Conservation (phyloP, 306 rosid genomes). For the Quercus engelmannii region DNA sequence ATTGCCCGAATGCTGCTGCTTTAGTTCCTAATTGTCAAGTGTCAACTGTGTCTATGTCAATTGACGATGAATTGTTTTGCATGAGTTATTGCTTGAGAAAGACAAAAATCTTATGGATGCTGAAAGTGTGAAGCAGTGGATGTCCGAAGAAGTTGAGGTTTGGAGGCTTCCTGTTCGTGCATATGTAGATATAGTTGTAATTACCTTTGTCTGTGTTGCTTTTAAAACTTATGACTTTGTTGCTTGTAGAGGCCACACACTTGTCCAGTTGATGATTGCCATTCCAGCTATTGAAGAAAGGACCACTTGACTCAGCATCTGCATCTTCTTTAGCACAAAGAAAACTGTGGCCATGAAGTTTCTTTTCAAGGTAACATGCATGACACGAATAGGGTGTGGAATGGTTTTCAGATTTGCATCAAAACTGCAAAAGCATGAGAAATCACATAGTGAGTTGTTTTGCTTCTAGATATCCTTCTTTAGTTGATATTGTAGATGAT, state of each 20-base stretch:
- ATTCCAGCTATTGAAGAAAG: conserved; percentile 72
- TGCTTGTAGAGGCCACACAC: conserved; percentile 68
- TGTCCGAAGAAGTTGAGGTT: conserved; percentile 47
- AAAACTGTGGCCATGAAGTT: conserved; percentile 54
- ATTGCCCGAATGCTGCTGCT: background rate
- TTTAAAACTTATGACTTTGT: conserved; percentile 3
- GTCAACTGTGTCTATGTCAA: background rate
- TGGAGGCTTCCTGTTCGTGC: conserved; percentile 31
- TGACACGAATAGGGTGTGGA: conserved; percentile 64
- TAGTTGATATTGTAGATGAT: background rate
- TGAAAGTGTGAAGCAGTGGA: conserved; percentile 92
- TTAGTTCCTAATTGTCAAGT: background rate
- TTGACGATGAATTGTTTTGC: conserved; percentile 50
- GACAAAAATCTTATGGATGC: background rate
- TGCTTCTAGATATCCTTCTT: background rate
- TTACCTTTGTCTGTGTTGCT: background rate
- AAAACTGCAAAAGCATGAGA: conserved; percentile 52
- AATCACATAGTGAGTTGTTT: conserved; percentile 57
- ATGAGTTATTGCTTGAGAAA: conserved; percentile 45
- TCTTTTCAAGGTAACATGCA: conserved; percentile 40
- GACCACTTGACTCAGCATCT: conserved; percentile 87
- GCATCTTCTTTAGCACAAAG: conserved; percentile 67
- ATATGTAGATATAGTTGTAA: background rate
- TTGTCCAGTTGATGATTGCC: conserved; percentile 61
- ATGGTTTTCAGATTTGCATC: conserved; percentile 64